These are phyloP conservation scores for Wickerhamomyces canadensis DNA, from an alignment of 805 yeast species.

Conservation along the genomic window DNA sequence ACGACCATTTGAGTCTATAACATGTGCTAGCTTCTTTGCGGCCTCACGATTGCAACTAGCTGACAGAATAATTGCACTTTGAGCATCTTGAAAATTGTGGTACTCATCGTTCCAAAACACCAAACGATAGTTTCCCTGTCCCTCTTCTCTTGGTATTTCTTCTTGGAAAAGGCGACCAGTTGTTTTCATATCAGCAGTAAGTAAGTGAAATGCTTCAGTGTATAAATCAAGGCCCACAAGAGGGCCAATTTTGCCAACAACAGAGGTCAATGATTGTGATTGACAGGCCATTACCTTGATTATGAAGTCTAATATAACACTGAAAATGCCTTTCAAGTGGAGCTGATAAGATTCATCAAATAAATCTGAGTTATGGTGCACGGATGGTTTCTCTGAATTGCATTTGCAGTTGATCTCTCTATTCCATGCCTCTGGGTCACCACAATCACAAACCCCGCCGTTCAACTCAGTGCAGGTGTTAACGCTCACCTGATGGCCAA, in stretches of 20 bases:
- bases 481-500: constrained; percentile 52
- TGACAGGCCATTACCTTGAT: constrained; percentile 36
- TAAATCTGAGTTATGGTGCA: constrained; percentile 31
- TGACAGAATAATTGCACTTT: constrained; percentile 36
- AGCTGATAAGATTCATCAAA: constrained; percentile 7
- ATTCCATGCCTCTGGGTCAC: constrained; percentile 81
- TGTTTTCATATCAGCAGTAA: constrained; percentile 5
- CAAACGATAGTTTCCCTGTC: constrained; percentile 35
- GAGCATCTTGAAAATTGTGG: constrained; percentile 56
- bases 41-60: constrained; percentile 21
- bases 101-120: constrained; percentile 77
- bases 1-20: constrained; percentile 46
- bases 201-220: not conserved
- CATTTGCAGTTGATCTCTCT: constrained; percentile 45
- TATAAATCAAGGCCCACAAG: not conserved
- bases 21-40: constrained; percentile 35
- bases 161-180: constrained; percentile 4
- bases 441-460: constrained; percentile 62
- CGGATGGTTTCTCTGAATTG: constrained; percentile 21
- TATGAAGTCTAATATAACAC: constrained; percentile 34
- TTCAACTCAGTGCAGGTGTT: constrained; percentile 29
- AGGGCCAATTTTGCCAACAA: constrained; percentile 12
- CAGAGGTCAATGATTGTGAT: constrained; percentile 34
- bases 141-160: not conserved
- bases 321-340: constrained; percentile 25